Evolutionary conservation across 2,329 filamentous ascomycete species (phyloP).

Genomic region (Aulographum hederae): DNA sequence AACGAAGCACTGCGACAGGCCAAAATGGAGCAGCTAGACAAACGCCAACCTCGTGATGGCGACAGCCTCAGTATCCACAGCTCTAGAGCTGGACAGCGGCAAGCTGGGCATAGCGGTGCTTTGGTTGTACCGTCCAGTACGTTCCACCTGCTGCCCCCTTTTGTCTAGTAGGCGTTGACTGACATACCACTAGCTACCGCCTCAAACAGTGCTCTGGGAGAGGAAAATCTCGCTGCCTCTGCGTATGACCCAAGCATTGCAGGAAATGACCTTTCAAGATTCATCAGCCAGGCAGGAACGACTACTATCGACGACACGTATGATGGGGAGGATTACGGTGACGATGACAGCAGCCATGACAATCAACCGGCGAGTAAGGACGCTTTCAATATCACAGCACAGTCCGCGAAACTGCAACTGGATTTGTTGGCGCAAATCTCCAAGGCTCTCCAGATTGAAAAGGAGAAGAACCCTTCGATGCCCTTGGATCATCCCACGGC

Average conservation of each 20-base stretch:
- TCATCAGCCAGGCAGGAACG: constrained; percentile 29
- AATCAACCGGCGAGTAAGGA: constrained; percentile 62
- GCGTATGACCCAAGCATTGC: constrained; percentile 38
- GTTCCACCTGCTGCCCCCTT: too few relatives aligned
- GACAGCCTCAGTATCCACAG: constrained; percentile 21
- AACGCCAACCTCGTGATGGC: constrained; percentile 22
- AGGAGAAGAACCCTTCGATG: constrained; percentile 47
- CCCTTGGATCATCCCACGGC: constrained; percentile 61
- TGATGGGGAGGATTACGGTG: constrained; percentile 49
- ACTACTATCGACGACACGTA: constrained; percentile 37
- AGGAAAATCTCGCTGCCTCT: constrained; percentile 32
- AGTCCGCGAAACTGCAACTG: constrained; percentile 82
- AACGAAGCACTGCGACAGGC: constrained; percentile 62
- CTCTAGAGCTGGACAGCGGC: constrained; percentile 8
- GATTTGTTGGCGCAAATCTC: constrained; percentile 80
- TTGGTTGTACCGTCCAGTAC: too few relatives aligned
- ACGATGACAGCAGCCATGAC: constrained; percentile 63
- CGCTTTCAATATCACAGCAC: constrained; percentile 90
- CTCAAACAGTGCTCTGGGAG: constrained; percentile 25
- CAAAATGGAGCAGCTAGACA: constrained; percentile 52
- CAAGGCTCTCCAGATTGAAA: constrained; percentile 58
- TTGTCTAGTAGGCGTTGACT: neutral
- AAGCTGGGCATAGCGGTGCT: neutral
- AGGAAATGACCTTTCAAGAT: constrained; percentile 32
- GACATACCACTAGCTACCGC: constrained; percentile 6